Evolutionary conservation across 108 stramenopile species (phyloP), one percentile per base, ranked within the genome.

Genomic region (Cylindrotheca closterium): DNA sequence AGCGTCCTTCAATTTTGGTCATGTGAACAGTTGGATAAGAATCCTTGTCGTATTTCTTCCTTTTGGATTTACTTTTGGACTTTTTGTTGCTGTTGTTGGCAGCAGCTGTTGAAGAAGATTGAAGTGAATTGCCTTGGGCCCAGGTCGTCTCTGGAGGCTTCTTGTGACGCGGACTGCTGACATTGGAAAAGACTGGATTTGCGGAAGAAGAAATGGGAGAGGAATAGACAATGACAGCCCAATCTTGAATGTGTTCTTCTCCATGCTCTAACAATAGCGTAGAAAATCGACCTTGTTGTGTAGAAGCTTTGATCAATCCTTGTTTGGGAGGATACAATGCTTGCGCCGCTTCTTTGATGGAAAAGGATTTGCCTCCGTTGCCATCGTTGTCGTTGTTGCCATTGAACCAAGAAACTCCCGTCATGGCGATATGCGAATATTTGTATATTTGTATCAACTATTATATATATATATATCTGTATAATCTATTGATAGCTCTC

Each of bases 201-300:
- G 49, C 49, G 30, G 70, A 51, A 33, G 58, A 59, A n/a, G 67
- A 48, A 12, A 46, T 45, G 0, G 81, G 77, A 4, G 48, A 29
- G 15, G 70, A 65, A 42, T 77, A 78, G 19, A 87, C 88, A 30
- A 78, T 60, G 24, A 90, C 92, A 7, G 89, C 88, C 92, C 92
- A 93, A 75, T 93, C 89, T 64, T 91, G 86, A 18, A 93, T 57
- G 24, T 80, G 65, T 47, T 77, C 74, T 63, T 93, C 92, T 53
- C 92, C 92, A 61, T 90, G 83, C 55, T 93, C 92, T 26, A 93
- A 54, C 31, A 93, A 42, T 34, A 93, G 72, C 28, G 64, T 71
- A 7, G 84, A 84, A 62, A 93, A 93, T 27, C 92, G 85, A 56
- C 58, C 68, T 2, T 63, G 56, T 33, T 51, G 56, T 5, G 42